Base-by-base conservation (phyloP, 768 basidiomycete genomes). In the Lentinula edodes region DNA sequence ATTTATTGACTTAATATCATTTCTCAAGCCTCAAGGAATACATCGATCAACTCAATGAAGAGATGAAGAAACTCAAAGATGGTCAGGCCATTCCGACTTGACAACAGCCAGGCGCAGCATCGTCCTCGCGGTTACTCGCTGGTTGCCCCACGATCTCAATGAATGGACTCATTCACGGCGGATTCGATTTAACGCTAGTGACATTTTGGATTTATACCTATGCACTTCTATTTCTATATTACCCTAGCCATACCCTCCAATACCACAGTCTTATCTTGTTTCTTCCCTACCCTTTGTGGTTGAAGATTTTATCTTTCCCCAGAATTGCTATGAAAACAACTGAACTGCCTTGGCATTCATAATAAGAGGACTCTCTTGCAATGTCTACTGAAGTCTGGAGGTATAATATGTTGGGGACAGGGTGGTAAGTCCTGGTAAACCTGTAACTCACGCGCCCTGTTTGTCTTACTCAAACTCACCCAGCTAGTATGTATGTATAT, bases 11-110 rank as follows among this genome's bases (percentile, higher is more conserved):
- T 62, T 62, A 53, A 45, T 28, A 7, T 52, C 61, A 61, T 69
- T 66, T 61, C 46, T 69, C 61, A 75, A 91, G 89, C 78, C 76
- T 90, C 72, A 85, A 86, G 65, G 87, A 83, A 71, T 89, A 91
- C 65, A 64, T 89, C 63, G 85, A 82, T 54, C 68, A 71, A 46
- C 74, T 83, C 54, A 76, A 65, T 35, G 76, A 81, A 54, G 76
- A 79, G 68, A 65, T 79, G 64, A 77, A 38, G 10, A 60, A 60
- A 16, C n/a, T 52, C 34, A 60, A 60, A 41, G 59, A 41, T 15
- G 41, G 5, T 8, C 53, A 55, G 57, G 57, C 57, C 20, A 39
- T 16, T 45, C 34, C 58, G 12, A 38, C 45, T 36, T 59, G 32
- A 59, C 46, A 38, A 59, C 34, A 18, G 20, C 15, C 48, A 20